Evolutionary conservation across 805 yeast species (phyloP).

Genomic region (Spathaspora passalidarum): DNA sequence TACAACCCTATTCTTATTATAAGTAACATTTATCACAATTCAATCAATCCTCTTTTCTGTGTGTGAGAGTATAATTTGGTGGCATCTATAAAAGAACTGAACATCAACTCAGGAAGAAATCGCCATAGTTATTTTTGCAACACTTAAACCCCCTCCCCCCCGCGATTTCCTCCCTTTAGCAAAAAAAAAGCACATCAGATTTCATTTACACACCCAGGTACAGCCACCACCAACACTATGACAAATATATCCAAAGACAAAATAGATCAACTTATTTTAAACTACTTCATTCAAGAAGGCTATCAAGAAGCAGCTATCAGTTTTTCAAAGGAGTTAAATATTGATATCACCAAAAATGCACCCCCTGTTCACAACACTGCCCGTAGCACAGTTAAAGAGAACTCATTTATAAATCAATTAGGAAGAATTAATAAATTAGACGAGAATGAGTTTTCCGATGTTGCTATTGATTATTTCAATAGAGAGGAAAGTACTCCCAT

Average conservation of each 20-base stretch:
- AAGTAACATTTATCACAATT: too few species aligned
- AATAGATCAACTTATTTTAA: slow-evolving; percentile 57
- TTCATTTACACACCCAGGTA: too few species aligned
- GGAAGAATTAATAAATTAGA: slow-evolving; percentile 7
- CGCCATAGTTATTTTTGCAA: too few species aligned
- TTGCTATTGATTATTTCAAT: slow-evolving; percentile 9
- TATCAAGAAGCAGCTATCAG: slow-evolving; percentile 63
- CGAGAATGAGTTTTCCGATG: slow-evolving; percentile 13
- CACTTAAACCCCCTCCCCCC: too few species aligned
- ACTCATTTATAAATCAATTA: slow-evolving; percentile 10
- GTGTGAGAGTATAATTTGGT: too few species aligned
- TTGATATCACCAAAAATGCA: slow-evolving; percentile 14
- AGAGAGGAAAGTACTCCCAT: not conserved
- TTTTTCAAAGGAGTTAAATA: slow-evolving; percentile 57
- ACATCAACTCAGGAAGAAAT: too few species aligned
- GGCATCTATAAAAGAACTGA: too few species aligned
- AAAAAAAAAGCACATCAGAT: too few species aligned
- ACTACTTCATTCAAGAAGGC: slow-evolving; percentile 76
- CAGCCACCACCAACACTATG: not conserved
- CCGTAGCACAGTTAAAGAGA: not conserved
- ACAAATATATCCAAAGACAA: slow-evolving; percentile 25
- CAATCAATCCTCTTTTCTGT: too few species aligned
- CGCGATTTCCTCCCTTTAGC: too few species aligned
- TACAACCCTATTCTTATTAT: too few species aligned
- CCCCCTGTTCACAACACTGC: slow-evolving; percentile 3